Percentiles rank a stretch among this genome's conserved stretches.
Evolutionary conservation across 2,329 filamentous ascomycete genomes (phyloP).

Genomic region (Aspergillus pseudoviridinutans): DNA sequence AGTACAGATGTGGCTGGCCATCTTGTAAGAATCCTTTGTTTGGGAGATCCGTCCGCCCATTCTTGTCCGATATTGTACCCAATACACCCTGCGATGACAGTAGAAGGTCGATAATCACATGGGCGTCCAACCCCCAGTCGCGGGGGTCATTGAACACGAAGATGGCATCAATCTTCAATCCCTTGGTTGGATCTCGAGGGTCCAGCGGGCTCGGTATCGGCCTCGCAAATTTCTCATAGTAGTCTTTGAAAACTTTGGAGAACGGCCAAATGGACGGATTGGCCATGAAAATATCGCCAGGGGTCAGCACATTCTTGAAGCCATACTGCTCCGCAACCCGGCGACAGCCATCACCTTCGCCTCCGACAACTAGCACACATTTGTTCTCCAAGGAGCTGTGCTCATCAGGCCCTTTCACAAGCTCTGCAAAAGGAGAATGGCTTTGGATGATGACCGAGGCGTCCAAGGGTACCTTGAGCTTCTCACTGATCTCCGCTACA

Average conservation of each 20-base stretch:
- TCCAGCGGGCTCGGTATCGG: conserved; percentile 35
- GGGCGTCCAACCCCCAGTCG: conserved; percentile 89
- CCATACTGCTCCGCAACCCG: conserved; percentile 69
- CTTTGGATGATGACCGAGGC: conserved; percentile 76
- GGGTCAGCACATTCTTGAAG: conserved; percentile 77
- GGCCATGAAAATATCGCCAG: conserved; percentile 73
- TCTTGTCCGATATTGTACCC: conserved; percentile 72
- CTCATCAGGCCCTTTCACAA: conserved; percentile 58
- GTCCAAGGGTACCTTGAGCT: conserved; percentile 61
- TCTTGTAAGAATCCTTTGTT: conserved; percentile 80
- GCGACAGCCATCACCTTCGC: conserved; percentile 63
- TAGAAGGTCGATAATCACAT: conserved; percentile 78
- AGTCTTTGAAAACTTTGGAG: conserved; percentile 59
- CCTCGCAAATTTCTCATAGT: conserved; percentile 52
- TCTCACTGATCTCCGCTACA: conserved; percentile 64
- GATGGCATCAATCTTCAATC: conserved; percentile 79
- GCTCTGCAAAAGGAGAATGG: conserved; percentile 80
- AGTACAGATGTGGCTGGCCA: conserved; percentile 75
- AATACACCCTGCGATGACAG: conserved; percentile 73
- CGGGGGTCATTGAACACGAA: conserved; percentile 94
- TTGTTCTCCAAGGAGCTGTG: conserved; percentile 54
- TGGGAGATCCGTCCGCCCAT: conserved; percentile 60
- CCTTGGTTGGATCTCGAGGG: conserved; percentile 41
- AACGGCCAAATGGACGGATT: conserved; percentile 82
- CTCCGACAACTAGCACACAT: conserved; percentile 72